phyloP scores from a whole-genome alignment of 2,329 filamentous ascomycete genomes.

The Graphilbum sp. region DNA sequence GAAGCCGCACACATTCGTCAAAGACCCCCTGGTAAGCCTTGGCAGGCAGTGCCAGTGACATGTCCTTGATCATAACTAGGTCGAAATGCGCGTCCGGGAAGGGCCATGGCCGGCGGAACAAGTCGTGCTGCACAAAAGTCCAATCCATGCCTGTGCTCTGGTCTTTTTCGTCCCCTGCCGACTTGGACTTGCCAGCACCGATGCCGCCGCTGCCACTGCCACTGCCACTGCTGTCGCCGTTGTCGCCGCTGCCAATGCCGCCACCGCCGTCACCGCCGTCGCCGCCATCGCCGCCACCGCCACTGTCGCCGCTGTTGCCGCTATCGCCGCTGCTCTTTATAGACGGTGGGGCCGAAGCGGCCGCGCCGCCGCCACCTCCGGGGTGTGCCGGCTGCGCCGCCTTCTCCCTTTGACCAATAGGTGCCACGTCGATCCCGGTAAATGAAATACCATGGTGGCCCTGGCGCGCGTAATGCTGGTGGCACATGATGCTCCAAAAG shows the following conservation, averaged over 20 bases:
- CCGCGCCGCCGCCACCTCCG: neutral
- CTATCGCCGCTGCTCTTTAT: too few relatives aligned
- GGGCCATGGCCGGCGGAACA: conserved; percentile 59
- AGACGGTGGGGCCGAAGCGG: neutral
- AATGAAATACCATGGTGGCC: conserved; percentile 59
- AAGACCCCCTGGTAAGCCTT: conserved; percentile 37
- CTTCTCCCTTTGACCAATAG: conserved; percentile 19
- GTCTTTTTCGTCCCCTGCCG: neutral
- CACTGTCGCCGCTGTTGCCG: too few relatives aligned
- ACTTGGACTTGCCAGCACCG: neutral
- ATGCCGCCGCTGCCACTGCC: neutral
- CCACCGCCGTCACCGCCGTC: conserved; percentile 2
- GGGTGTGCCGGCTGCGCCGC: conserved; percentile 4
- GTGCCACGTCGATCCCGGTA: conserved; percentile 67
- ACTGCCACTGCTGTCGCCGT: conserved; percentile 18
- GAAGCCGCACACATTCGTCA: conserved; percentile 61
- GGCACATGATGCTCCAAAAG: conserved; percentile 81
- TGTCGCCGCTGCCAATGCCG: conserved; percentile 11
- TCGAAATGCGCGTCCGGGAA: conserved; percentile 71
- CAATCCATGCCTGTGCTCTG: conserved; percentile 44
- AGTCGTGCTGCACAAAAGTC: conserved; percentile 77
- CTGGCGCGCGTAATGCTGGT: conserved; percentile 53
- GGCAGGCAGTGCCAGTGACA: conserved; percentile 49
- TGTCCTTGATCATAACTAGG: conserved; percentile 75
- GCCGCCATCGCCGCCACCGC: too few relatives aligned